Conservation (phyloP, 164 flowering plant species). For the Stephania cephalantha region DNA sequence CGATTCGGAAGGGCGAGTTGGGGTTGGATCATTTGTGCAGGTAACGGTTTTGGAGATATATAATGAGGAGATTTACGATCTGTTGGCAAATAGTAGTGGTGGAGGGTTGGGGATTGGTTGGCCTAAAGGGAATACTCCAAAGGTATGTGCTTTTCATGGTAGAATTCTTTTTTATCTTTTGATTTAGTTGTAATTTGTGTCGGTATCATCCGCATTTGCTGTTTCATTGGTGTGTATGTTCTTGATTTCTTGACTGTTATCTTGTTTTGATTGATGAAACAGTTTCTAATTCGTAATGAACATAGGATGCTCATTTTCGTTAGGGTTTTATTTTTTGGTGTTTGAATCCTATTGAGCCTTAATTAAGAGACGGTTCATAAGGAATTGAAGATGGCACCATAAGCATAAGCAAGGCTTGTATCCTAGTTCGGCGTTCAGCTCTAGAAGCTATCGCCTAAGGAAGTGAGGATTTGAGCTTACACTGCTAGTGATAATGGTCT, state of each 20-base stretch:
- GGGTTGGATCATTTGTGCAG: constrained; percentile 66
- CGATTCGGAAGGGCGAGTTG: constrained; percentile 17
- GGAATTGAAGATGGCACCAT: too few relatives aligned
- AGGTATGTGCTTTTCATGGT: constrained; percentile 35
- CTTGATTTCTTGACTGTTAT: not conserved
- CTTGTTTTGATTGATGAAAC: not conserved
- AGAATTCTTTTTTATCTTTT: too few relatives aligned
- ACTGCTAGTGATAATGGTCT: too few relatives aligned
- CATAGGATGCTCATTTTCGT: too few relatives aligned
- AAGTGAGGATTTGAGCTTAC: too few relatives aligned
- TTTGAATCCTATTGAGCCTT: too few relatives aligned
- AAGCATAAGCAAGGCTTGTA: too few relatives aligned
- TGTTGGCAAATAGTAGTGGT: constrained; percentile 53
- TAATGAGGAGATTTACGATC: constrained; percentile 95
- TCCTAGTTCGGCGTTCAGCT: too few relatives aligned
- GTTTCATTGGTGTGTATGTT: not conserved
- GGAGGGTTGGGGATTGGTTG: constrained; percentile 67
- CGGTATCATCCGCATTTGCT: too few relatives aligned
- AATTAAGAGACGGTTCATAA: too few relatives aligned
- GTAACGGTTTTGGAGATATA: constrained; percentile 94
- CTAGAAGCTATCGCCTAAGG: too few relatives aligned
- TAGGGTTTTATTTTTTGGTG: too few relatives aligned
- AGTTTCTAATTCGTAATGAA: not conserved
- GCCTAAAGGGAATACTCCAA: constrained; percentile 76
- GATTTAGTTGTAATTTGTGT: not conserved